These are phyloP conservation scores for Russula sp. DNA, from an alignment of 768 basidiomycete genomes.

Conservation along the genomic window DNA sequence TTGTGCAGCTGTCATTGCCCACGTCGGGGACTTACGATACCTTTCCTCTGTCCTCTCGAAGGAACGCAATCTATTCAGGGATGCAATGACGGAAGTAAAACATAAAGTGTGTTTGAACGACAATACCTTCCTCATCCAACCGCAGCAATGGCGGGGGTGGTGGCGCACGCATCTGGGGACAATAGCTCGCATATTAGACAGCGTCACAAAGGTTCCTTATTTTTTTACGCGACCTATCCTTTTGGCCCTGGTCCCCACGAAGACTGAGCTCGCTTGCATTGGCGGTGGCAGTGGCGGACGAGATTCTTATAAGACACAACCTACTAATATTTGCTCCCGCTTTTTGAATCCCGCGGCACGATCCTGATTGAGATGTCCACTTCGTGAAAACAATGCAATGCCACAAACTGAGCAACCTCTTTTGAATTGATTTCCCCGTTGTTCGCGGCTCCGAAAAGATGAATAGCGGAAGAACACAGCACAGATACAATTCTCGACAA, in stretches of 20 bases:
- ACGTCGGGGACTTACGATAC: neutral
- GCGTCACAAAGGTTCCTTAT: neutral
- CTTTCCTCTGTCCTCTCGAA: neutral
- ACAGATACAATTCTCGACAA: neutral
- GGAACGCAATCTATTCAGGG: neutral
- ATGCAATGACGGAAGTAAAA: neutral
- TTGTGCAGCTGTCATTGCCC: neutral
- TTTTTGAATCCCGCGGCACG: constrained; percentile 14
- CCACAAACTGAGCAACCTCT: too few species aligned
- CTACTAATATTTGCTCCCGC: constrained; percentile 5
- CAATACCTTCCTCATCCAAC: neutral
- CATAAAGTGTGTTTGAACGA: neutral
- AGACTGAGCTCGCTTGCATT: neutral
- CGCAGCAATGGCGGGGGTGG: neutral
- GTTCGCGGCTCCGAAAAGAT: too few species aligned
- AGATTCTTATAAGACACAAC: neutral
- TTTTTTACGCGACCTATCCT: neutral
- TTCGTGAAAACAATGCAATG: neutral
- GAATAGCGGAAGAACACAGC: neutral
- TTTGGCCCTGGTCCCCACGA: neutral
- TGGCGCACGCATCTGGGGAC: neutral
- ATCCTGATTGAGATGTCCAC: neutral
- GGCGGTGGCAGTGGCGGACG: constrained; percentile 5
- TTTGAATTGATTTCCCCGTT: too few species aligned
- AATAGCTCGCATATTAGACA: neutral